phyloP scores from a whole-genome alignment of 768 basidiomycete genomes.

The Boletus tylopilopsis region DNA sequence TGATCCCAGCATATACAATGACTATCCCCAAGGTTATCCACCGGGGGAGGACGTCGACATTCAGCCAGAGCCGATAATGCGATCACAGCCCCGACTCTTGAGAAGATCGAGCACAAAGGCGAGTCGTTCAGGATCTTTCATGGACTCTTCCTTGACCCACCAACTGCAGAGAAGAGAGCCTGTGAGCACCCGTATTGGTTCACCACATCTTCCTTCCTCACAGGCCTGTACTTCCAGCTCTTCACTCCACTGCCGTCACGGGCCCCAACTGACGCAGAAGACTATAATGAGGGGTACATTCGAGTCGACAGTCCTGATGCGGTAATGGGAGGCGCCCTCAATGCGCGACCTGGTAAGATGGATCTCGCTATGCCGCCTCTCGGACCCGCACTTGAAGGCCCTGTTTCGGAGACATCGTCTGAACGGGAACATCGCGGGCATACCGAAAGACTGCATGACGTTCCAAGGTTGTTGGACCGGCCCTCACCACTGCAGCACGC shows the following conservation, averaged over 20 bases:
- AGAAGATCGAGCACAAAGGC: conserved; percentile 28
- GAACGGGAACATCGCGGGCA: conserved; percentile 24
- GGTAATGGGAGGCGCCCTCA: conserved; percentile 31
- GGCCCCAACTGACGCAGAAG: conserved; percentile 30
- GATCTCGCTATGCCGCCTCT: conserved; percentile 21
- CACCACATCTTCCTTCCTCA: conserved; percentile 6
- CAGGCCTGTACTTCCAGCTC: conserved; percentile 15
- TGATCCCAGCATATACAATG: conserved; percentile 22
- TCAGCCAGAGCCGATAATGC: conserved; percentile 18
- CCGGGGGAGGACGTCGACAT: conserved; percentile 17
- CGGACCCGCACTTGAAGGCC: conserved; percentile 15
- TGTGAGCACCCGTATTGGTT: conserved; percentile 16
- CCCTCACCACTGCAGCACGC: conserved; percentile 15
- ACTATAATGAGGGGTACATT: conserved; percentile 30
- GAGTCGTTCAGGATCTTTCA: conserved; percentile 5
- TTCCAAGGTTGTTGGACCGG: conserved; percentile 23
- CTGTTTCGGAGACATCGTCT: conserved; percentile 18
- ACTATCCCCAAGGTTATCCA: conserved; percentile 30
- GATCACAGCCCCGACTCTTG: conserved; percentile 24
- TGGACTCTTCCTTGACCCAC: conserved; percentile 10
- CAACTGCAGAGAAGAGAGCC: conserved; percentile 30
- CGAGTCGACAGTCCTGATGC: conserved; percentile 31
- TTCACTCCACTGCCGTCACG: conserved; percentile 33
- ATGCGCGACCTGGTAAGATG: conserved; percentile 29
- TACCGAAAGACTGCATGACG: conserved; percentile 14